Evolutionary conservation across 345 rosid species (phyloP).

Genomic region (Eucalyptus marginata): DNA sequence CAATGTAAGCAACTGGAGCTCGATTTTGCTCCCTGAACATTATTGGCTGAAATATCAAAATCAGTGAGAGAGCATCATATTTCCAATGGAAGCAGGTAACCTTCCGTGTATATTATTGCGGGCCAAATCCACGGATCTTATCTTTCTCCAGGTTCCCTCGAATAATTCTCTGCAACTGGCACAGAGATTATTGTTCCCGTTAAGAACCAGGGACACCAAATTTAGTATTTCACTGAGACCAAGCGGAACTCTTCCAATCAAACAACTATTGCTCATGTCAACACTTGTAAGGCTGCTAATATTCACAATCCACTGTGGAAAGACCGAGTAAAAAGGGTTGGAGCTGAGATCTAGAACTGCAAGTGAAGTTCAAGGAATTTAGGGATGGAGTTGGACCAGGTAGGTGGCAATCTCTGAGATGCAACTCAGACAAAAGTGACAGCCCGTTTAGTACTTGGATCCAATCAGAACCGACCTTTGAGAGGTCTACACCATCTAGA

Average conservation of each 20-base stretch:
- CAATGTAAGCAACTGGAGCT: constrained; percentile 22
- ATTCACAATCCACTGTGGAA: constrained; percentile 11
- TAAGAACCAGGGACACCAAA: constrained; percentile 10
- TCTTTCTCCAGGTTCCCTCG: constrained; percentile 20
- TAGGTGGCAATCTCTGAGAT: constrained; percentile 6
- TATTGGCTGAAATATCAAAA: constrained; percentile 7
- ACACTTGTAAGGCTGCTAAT: constrained; percentile 9
- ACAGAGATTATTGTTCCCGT: constrained; percentile 19
- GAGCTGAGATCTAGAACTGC: constrained; percentile 13
- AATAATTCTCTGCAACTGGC: constrained; percentile 25
- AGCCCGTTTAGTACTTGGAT: not conserved
- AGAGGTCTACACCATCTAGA: constrained; percentile 6
- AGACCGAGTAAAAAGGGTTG: constrained; percentile 12
- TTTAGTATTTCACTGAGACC: constrained; percentile 18
- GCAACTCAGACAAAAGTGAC: constrained; percentile 7
- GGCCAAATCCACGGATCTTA: constrained; percentile 13
- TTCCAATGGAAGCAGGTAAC: constrained; percentile 29
- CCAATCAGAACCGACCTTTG: constrained; percentile 5
- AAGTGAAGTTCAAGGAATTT: constrained; percentile 10
- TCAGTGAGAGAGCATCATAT: constrained; percentile 13
- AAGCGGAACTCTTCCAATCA: constrained; percentile 24
- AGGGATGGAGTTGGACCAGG: constrained; percentile 5
- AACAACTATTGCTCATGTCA: not conserved
- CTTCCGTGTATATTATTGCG: constrained; percentile 14
- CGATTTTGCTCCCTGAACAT: constrained; percentile 12